A percentile compares a stretch with the other conserved stretches of the same genome.
Conservation (phyloP, 225 moss, liverwort and hornwort genomes). For the Rhytidiadelphus loreus region DNA sequence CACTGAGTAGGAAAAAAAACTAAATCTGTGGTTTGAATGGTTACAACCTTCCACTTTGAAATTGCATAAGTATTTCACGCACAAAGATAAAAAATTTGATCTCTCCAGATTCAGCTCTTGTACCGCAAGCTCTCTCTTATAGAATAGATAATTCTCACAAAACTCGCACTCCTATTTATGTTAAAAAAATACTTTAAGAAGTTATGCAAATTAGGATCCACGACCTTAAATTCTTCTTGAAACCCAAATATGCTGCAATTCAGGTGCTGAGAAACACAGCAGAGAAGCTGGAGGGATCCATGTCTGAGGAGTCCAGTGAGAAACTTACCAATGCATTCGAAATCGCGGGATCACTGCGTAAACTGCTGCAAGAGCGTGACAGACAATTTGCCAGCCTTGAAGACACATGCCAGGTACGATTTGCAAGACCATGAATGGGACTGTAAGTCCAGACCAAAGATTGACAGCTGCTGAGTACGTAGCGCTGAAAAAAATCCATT, state of each 20-base stretch:
- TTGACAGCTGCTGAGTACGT: background rate
- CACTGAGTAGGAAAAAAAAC: background rate
- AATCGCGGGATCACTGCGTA: constrained; percentile 69
- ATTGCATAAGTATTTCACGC: background rate
- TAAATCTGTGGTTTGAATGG: too few species aligned
- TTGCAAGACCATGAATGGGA: background rate
- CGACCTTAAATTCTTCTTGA: background rate
- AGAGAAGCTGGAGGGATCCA: constrained; percentile 60
- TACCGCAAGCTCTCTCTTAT: background rate
- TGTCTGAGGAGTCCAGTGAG: constrained; percentile 63
- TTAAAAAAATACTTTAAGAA: background rate
- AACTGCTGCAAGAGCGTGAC: constrained; percentile 60
- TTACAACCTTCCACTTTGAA: background rate
- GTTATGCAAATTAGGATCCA: background rate
- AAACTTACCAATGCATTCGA: constrained; percentile 65
- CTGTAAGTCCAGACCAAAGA: background rate
- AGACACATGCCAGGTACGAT: constrained; percentile 46
- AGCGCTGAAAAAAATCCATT: background rate
- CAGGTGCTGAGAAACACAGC: constrained; percentile 62
- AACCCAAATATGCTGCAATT: background rate
- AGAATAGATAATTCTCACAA: too few species aligned
- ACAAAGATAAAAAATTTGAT: background rate
- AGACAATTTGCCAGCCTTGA: constrained; percentile 62
- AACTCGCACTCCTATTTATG: background rate
- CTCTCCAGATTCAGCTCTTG: background rate